Base-by-base conservation (phyloP, 768 basidiomycete genomes). In the Udeniomyces megalosporus region DNA sequence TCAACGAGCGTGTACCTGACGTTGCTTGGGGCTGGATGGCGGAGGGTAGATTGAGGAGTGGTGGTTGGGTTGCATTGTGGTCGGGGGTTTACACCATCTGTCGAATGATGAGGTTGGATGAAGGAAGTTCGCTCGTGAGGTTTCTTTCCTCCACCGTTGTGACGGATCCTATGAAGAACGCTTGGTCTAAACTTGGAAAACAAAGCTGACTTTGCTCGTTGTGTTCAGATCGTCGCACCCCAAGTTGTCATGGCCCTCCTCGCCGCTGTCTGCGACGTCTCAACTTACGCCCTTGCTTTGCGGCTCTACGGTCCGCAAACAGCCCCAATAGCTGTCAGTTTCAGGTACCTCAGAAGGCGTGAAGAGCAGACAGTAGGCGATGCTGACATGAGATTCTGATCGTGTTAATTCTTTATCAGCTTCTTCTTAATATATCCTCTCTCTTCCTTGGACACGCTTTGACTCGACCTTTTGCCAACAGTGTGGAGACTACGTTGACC, bases 391-490 rank as follows among this genome's bases (percentile, higher is more conserved):
- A n/a, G n/a, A n/a, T n/a, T n/a, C n/a, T n/a, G n/a, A 26, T 15
- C 2, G 17, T 42, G 22, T 24, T 24, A 14, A 15, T 38, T 24
- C 15, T 29, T 2, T 45, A 3, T 20, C 66, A 96, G 91, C 74
- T 84, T 42, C 78, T 90, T 63, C 71, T 97, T 42, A 88, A 89
- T 29, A 70, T 93, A 55, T 81, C 84, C 1, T 92, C 88, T 4
- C 81, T 93, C 70, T 97, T 96, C 75, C 81, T 97, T 73, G 81
- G 80, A 0, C 77, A 92, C 57, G 80, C 87, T 1, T 76, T 95
- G 28, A 85, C 91, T 3, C 80, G 95, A 38, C 87, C 91, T 0
- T 75, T 97, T 57, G 92, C 89, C 32, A 99, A 96, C 71, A 92
- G 90, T 14, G 75, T 92, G 29, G 95, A 99, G 70, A 90, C 90